Evolutionary conservation across 148 eudicot species (phyloP).

Genomic region (Rhododendron molle): DNA sequence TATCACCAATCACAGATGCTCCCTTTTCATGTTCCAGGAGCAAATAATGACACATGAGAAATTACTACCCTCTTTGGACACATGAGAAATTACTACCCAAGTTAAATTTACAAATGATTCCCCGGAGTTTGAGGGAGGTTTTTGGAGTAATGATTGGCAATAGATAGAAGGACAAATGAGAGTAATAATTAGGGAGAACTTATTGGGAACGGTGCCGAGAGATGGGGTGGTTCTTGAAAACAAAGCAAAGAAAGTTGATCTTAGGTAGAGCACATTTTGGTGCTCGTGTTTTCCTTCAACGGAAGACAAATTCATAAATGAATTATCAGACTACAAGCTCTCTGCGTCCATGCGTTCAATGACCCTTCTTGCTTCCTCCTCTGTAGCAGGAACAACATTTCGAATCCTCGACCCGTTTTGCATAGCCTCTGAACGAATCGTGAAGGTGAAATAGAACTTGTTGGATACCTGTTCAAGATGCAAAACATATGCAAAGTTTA

Average conservation of each 20-base stretch:
- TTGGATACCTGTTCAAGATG: conserved; percentile 63
- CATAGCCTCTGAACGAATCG: conserved; percentile 48
- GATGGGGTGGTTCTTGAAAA: no score
- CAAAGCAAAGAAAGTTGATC: background rate
- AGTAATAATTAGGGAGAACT: no score
- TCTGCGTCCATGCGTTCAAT: conserved; percentile 91
- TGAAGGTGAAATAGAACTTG: conserved; percentile 91
- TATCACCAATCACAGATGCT: background rate
- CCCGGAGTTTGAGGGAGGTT: background rate
- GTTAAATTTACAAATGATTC: background rate
- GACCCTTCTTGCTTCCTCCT: conserved; percentile 87
- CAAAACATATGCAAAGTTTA: background rate
- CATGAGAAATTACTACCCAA: background rate
- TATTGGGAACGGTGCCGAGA: no score
- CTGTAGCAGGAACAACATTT: conserved; percentile 79
- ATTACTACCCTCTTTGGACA: background rate
- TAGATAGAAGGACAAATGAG: background rate
- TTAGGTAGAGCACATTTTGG: background rate
- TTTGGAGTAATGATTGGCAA: no score
- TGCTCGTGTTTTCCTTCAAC: background rate
- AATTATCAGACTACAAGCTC: conserved; percentile 3
- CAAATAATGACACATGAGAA: background rate
- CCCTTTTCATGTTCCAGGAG: background rate
- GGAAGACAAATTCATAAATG: background rate
- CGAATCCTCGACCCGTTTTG: conserved; percentile 52